These are phyloP conservation scores for Backusella macrospora DNA, from an alignment of 192 early-diverging fungal species.

Conservation along the genomic window DNA sequence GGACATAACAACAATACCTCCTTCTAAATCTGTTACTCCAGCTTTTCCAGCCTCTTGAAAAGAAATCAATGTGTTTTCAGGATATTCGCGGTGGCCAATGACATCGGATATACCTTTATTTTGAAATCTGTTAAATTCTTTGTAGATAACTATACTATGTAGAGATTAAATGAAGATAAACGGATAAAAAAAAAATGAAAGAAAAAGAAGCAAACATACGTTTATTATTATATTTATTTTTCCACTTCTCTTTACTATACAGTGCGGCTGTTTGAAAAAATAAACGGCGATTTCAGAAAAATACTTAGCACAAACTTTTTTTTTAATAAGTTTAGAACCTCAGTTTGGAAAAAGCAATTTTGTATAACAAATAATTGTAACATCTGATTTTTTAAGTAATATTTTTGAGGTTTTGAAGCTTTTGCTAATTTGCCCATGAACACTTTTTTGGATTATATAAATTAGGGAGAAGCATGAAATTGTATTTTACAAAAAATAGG, in stretches of 20 bases:
- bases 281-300: too few relatives aligned
- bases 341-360: too few relatives aligned
- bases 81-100: constrained; percentile 49
- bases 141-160: background rate
- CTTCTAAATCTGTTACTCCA: constrained; percentile 52
- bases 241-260: background rate
- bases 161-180: background rate
- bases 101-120: constrained; percentile 19
- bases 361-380: too few relatives aligned
- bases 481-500: too few relatives aligned
- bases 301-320: too few relatives aligned
- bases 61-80: constrained; percentile 58
- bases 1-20: constrained; percentile 22
- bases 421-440: too few relatives aligned
- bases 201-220: background rate
- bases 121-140: background rate
- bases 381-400: too few relatives aligned
- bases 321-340: too few relatives aligned
- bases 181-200: background rate
- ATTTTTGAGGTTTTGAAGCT: too few relatives aligned
- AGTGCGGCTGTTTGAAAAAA: too few relatives aligned
- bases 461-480: too few relatives aligned
- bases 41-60: constrained; percentile 53
- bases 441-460: too few relatives aligned
- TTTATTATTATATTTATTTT: background rate